Evolutionary conservation across 768 basidiomycete genomes (phyloP).

Genomic region (Termitomyces sp.): DNA sequence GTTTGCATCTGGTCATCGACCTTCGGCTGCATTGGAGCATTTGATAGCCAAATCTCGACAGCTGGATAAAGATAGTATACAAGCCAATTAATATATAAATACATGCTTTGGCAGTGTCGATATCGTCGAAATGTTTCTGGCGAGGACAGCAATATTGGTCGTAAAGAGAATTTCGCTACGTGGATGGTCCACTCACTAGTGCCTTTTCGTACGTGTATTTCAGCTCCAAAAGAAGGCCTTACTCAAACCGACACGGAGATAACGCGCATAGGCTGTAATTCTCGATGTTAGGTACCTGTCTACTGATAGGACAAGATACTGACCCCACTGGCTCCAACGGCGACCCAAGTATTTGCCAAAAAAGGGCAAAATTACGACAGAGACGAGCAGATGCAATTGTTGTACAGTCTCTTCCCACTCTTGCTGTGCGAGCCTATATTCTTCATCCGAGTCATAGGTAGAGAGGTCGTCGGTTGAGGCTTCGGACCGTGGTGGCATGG

Average conservation of each 20-base stretch:
- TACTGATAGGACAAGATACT: constrained; percentile 19
- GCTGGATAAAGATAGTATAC: constrained; percentile 1
- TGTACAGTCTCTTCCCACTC: constrained; percentile 92
- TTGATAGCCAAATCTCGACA: constrained; percentile 45
- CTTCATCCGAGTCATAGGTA: constrained; percentile 61
- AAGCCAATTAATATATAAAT: not conserved
- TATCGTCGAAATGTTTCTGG: not conserved
- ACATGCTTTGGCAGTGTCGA: not conserved
- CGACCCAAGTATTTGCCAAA: constrained; percentile 87
- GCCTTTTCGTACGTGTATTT: constrained; percentile 6
- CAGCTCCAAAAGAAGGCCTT: constrained; percentile 58
- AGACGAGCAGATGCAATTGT: constrained; percentile 77
- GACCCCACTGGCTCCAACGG: constrained; percentile 83
- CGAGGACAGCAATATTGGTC: not conserved
- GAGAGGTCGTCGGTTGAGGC: constrained; percentile 58
- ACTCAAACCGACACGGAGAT: constrained; percentile 56
- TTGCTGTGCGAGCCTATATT: constrained; percentile 71
- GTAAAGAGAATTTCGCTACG: not conserved
- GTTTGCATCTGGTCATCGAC: constrained; percentile 37
- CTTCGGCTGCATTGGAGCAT: constrained; percentile 37
- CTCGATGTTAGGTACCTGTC: constrained; percentile 1
- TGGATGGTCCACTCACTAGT: not conserved
- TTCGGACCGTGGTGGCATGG: constrained; percentile 62
- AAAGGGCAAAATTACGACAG: constrained; percentile 78
- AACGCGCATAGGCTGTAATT: constrained; percentile 61